Conservation (phyloP, 176 grass and related monocot genomes). For the Saccharum spontaneum region DNA sequence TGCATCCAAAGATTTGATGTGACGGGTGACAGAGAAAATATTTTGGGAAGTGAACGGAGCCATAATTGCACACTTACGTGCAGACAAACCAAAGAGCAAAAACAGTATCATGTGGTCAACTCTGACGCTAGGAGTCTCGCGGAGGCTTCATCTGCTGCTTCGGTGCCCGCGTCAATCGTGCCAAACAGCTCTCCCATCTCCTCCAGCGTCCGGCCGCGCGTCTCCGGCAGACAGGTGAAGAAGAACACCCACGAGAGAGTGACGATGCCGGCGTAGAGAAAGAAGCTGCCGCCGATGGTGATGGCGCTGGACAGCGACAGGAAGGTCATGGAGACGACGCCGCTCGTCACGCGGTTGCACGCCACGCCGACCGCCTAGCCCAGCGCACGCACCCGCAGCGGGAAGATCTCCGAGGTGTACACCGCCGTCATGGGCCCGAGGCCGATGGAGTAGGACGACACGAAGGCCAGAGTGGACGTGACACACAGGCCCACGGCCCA, state of each 20-base stretch:
- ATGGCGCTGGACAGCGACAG: slow-evolving; percentile 62
- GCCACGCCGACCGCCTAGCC: slow-evolving; percentile 49
- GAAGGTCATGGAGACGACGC: slow-evolving; percentile 67
- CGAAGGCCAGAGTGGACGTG: slow-evolving; percentile 38
- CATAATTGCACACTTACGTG: background rate
- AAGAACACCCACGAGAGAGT: slow-evolving; percentile 49
- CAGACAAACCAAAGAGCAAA: background rate
- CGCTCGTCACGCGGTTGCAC: slow-evolving; percentile 53
- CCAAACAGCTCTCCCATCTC: slow-evolving; percentile 65
- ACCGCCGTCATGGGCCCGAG: slow-evolving; percentile 56
- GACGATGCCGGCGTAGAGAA: slow-evolving; percentile 57
- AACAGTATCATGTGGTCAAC: background rate
- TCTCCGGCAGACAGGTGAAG: slow-evolving; percentile 56
- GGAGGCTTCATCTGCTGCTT: background rate
- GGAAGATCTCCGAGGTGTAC: slow-evolving; percentile 69
- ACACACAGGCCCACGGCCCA: slow-evolving; percentile 61
- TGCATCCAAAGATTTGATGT: no score
- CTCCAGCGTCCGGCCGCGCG: slow-evolving; percentile 56
- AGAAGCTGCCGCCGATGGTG: slow-evolving; percentile 74
- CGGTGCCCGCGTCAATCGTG: background rate
- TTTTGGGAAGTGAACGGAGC: no score
- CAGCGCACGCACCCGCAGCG: slow-evolving; percentile 58
- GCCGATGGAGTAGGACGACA: slow-evolving; percentile 59
- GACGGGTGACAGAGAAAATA: no score
- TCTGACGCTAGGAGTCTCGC: background rate